Evolutionary conservation across 257 asterid species (phyloP), one percentile per base, ranked within the genome.

Genomic region (Scutellaria baicalensis): DNA sequence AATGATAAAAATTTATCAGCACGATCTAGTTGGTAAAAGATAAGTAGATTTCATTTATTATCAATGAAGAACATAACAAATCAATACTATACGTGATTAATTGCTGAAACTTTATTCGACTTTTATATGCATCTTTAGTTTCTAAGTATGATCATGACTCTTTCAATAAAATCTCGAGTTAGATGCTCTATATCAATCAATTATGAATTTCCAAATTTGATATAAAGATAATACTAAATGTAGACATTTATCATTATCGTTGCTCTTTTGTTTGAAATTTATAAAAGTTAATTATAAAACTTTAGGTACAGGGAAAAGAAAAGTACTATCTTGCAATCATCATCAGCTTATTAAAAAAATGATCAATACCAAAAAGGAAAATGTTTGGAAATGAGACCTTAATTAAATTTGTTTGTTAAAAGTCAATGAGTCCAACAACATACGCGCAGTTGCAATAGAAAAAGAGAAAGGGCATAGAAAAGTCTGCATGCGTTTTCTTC

Each of bases 401-500:
- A 18, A 20, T 59, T 42, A 23, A 9, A 13, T 39, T 27, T 3
- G 16, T 50, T 21, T 9, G 64, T 59, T 61, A 35, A 48, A 77
- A 75, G 81, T 70, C 82, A 76, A 73, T 33, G 49, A 54, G 83
- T 78, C 83, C 63, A 57, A 71, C 52, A 70, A 5, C 50, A 6
- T 51, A 79, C 82, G 82, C 82, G 82, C 78, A 64, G 40, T 64
- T 69, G 65, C 71, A 75, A 50, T 73, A 44, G 71, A 12, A 56
- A 27, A 58, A 75, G 14, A 13, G 64, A 5, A 64, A 63, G 54
- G 20, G 43, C 51, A 10, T 12, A 18, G 69, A 73, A 77, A 77
- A 63, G 74, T 66, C 80, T 44, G 63, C 70, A 21, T 61, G 54
- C 69, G 27, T 38, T 36, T 60, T 48, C 73, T 66, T 45, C 62